These are phyloP conservation scores for Beauveria asiatica DNA, from an alignment of 2,329 filamentous ascomycete genomes.

Conservation along the genomic window DNA sequence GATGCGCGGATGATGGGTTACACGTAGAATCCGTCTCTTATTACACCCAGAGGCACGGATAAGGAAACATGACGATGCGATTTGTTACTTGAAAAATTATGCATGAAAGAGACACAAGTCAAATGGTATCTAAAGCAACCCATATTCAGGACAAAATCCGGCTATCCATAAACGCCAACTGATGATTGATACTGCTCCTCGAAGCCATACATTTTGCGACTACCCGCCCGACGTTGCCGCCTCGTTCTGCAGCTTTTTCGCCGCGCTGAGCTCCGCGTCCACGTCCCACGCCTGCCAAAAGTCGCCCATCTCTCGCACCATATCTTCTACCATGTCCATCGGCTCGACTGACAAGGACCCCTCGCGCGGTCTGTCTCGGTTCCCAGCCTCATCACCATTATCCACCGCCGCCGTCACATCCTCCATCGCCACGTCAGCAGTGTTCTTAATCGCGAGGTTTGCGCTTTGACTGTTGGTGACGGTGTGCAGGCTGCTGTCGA, in stretches of 20 bases:
- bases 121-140: slow-evolving; percentile 4
- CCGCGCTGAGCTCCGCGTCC: slow-evolving; percentile 27
- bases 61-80: not conserved
- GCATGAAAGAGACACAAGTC: not conserved
- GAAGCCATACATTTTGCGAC: slow-evolving; percentile 20
- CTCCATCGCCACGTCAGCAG: slow-evolving; percentile 1
- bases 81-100: not conserved
- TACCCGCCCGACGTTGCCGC: slow-evolving; percentile 11
- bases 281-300: slow-evolving; percentile 27
- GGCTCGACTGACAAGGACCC: slow-evolving; percentile 20
- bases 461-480: not conserved
- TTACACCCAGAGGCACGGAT: no score
- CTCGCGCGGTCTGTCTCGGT: not conserved
- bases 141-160: not conserved
- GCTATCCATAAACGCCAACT: not conserved
- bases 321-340: slow-evolving; percentile 28
- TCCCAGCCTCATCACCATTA: not conserved
- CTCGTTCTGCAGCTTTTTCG: slow-evolving; percentile 16
- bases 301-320: slow-evolving; percentile 29
- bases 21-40: no score
- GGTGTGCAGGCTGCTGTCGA: not conserved
- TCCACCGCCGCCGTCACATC: not conserved
- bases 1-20: no score
- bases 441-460: not conserved
- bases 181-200: not conserved